phyloP scores from a whole-genome alignment of 495 filamentous ascomycete genomes.

The Lindgomyces ingoldianus region DNA sequence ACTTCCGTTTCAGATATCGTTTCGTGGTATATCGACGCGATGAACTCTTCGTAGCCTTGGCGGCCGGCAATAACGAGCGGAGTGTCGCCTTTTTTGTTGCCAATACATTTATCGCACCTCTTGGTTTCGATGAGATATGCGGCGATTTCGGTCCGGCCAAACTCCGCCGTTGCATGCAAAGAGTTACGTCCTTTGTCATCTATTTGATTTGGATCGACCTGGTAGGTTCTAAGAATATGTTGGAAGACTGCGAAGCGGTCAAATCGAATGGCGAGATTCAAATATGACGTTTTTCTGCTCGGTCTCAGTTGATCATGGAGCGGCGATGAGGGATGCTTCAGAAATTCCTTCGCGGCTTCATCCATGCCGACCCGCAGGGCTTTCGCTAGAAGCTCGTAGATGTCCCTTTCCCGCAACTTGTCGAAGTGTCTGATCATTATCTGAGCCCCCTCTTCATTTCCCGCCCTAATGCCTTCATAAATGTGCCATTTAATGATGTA shows the following conservation, averaged over 20 bases:
- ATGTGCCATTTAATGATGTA: too few species aligned
- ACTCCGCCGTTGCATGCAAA: conserved; percentile 4
- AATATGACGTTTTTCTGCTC: background rate
- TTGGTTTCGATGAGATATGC: conserved; percentile 1
- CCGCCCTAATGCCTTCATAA: too few species aligned
- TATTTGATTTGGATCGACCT: background rate
- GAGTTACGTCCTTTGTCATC: conserved; percentile 8
- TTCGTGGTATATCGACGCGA: background rate
- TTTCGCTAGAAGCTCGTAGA: too few species aligned
- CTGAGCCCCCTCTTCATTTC: too few species aligned
- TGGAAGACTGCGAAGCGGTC: background rate
- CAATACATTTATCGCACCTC: background rate
- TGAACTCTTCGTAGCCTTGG: background rate
- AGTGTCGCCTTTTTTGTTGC: background rate
- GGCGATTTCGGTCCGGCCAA: conserved; percentile 2
- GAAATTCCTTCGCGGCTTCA: background rate
- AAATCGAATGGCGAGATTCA: conserved; percentile 13
- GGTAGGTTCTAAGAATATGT: background rate
- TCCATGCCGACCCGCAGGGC: too few species aligned
- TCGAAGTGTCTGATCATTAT: too few species aligned
- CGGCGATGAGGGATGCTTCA: background rate
- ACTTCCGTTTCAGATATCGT: background rate
- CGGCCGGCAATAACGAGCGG: background rate
- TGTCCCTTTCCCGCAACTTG: too few species aligned
- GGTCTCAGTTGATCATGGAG: background rate